phyloP scores from a whole-genome alignment of 1,284 basidiomycete species.

The Apiotrichum gracile region DNA sequence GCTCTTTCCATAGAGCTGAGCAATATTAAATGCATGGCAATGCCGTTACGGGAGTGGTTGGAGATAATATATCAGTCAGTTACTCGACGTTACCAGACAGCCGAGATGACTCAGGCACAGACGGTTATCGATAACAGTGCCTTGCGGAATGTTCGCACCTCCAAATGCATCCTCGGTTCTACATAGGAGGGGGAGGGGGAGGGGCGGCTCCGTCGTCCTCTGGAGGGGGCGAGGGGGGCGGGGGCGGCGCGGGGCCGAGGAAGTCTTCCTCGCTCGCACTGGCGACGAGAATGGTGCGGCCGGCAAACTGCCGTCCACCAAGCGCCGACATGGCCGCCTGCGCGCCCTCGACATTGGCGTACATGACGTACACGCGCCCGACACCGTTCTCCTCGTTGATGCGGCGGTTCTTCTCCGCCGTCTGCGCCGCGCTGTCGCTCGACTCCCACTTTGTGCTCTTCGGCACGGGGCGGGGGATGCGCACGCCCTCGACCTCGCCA shows the following conservation, averaged over 20 bases:
- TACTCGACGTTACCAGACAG: too few relatives aligned
- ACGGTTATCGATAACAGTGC: too few relatives aligned
- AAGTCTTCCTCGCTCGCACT: slow-evolving; percentile 47
- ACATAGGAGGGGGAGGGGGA: slow-evolving; percentile 9
- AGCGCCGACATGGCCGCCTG: slow-evolving; percentile 69
- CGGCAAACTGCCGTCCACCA: slow-evolving; percentile 86
- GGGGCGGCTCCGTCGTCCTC: slow-evolving; percentile 14
- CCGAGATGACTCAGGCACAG: too few relatives aligned
- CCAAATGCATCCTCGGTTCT: neutral
- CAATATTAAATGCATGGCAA: neutral
- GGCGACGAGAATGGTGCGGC: slow-evolving; percentile 66
- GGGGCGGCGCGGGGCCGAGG: slow-evolving; percentile 39
- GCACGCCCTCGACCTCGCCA: slow-evolving; percentile 74
- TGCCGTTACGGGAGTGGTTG: neutral
- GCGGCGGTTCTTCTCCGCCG: slow-evolving; percentile 51
- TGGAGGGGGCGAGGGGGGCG: slow-evolving; percentile 29
- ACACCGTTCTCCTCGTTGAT: slow-evolving; percentile 83
- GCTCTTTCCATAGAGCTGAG: too few relatives aligned
- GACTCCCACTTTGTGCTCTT: slow-evolving; percentile 76
- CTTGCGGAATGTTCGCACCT: too few relatives aligned
- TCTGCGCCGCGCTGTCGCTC: slow-evolving; percentile 55
- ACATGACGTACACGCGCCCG: slow-evolving; percentile 89
- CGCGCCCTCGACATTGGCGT: slow-evolving; percentile 58
- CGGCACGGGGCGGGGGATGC: slow-evolving; percentile 71
- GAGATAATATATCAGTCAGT: too few relatives aligned